phyloP scores from a whole-genome alignment of 2,329 filamentous ascomycete genomes.

The Fusarium dimerum region DNA sequence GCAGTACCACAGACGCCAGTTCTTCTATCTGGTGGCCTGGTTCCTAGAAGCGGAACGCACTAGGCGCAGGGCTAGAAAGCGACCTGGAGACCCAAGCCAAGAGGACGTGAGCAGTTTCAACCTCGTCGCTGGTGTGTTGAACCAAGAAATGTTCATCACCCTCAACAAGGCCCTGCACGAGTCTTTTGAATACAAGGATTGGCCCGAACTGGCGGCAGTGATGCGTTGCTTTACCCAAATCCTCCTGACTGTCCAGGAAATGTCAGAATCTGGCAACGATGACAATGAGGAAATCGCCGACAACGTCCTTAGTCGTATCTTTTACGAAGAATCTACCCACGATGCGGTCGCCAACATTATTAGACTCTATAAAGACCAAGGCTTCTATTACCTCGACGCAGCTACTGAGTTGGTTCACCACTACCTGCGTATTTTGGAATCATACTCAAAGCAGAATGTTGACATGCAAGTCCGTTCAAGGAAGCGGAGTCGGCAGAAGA shows the following conservation, averaged over 20 bases:
- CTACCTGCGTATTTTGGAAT: constrained; percentile 87
- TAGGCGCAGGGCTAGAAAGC: constrained; percentile 63
- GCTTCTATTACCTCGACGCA: constrained; percentile 89
- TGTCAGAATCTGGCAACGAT: constrained; percentile 79
- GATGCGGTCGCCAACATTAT: constrained; percentile 81
- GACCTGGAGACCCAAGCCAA: constrained; percentile 44
- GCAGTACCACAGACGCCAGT: constrained; percentile 77
- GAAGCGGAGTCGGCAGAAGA: constrained; percentile 71
- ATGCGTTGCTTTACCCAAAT: constrained; percentile 97
- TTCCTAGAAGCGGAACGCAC: constrained; percentile 84
- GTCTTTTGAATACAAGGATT: constrained; percentile 79
- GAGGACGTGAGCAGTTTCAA: constrained; percentile 75
- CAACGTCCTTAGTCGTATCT: constrained; percentile 95
- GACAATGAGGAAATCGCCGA: constrained; percentile 98
- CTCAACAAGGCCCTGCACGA: constrained; percentile 81
- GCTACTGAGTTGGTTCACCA: constrained; percentile 89
- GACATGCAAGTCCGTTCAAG: constrained; percentile 91
- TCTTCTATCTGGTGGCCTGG: constrained; percentile 91
- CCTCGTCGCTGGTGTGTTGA: constrained; percentile 84
- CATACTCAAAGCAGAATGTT: constrained; percentile 91
- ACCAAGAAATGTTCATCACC: constrained; percentile 92
- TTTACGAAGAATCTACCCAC: constrained; percentile 95
- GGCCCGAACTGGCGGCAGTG: constrained; percentile 81
- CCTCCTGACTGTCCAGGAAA: constrained; percentile 86
- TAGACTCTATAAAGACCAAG: constrained; percentile 87